phyloP scores from a whole-genome alignment of 2,329 filamentous ascomycete species.

The Paracorniculantispora psalliotae region DNA sequence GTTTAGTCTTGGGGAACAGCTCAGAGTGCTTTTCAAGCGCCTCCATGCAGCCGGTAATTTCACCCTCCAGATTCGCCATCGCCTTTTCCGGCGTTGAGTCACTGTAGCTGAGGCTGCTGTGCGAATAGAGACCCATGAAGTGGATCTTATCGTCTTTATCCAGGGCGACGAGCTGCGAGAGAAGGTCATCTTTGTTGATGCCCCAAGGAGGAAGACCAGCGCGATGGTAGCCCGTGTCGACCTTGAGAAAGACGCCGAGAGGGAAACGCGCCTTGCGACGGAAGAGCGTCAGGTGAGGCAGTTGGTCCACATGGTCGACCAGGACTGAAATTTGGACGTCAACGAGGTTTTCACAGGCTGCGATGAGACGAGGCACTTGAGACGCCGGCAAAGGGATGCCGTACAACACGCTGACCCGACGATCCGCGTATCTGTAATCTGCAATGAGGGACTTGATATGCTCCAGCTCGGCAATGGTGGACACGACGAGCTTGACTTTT shows the following conservation, averaged over 20 bases:
- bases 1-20: conserved; percentile 15
- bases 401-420: conserved; percentile 44
- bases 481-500: conserved; percentile 50
- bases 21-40: conserved; percentile 16
- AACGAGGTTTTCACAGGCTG: conserved; percentile 40
- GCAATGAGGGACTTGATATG: conserved; percentile 44
- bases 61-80: conserved; percentile 25
- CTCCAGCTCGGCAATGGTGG: conserved; percentile 56
- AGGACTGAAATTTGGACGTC: conserved; percentile 48
- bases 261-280: conserved; percentile 24
- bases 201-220: conserved; percentile 47
- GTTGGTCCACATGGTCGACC: conserved; percentile 51
- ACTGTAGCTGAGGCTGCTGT: conserved; percentile 30
- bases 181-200: conserved; percentile 34
- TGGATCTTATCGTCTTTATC: conserved; percentile 14
- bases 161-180: conserved; percentile 29
- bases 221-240: conserved; percentile 60
- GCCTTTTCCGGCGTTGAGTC: conserved; percentile 23
- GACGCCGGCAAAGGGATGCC: conserved; percentile 56
- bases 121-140: conserved; percentile 27
- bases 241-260: conserved; percentile 50
- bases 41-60: conserved; percentile 27
- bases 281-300: conserved; percentile 29
- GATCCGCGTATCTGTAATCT: conserved; percentile 27
- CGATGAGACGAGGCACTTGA: conserved; percentile 43